phyloP scores from a whole-genome alignment of 768 basidiomycete species.

The Porphyrellus cyaneotinctus region DNA sequence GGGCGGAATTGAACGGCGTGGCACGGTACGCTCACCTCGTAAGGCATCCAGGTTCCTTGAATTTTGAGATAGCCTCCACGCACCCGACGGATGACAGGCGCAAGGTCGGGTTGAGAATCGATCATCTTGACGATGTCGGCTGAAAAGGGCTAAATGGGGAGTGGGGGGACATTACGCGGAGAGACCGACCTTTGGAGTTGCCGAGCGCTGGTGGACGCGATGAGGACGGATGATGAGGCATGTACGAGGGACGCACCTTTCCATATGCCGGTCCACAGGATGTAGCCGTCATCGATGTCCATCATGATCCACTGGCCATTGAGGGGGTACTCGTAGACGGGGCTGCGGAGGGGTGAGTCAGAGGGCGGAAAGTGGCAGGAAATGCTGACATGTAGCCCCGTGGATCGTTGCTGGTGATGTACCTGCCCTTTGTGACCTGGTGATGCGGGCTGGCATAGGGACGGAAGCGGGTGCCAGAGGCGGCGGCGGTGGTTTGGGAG shows the following conservation, averaged over 20 bases:
- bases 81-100: slow-evolving; percentile 75
- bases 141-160: slow-evolving; percentile 32
- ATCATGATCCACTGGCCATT: slow-evolving; percentile 95
- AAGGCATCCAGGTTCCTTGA: slow-evolving; percentile 93
- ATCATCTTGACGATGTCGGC: slow-evolving; percentile 93
- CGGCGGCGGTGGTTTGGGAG: slow-evolving; percentile 20
- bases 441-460: slow-evolving; percentile 75
- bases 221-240: slow-evolving; percentile 3
- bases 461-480: slow-evolving; percentile 42
- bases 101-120: slow-evolving; percentile 86
- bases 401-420: slow-evolving; percentile 87
- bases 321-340: slow-evolving; percentile 86
- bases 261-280: slow-evolving; percentile 93
- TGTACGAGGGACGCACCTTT: slow-evolving; percentile 53
- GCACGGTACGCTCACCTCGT: slow-evolving; percentile 53
- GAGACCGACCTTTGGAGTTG: slow-evolving; percentile 73
- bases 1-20: slow-evolving; percentile 12
- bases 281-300: slow-evolving; percentile 90
- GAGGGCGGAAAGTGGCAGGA: background rate
- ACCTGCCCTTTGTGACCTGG: slow-evolving; percentile 80
- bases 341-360: slow-evolving; percentile 37
- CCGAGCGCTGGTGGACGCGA: slow-evolving; percentile 56
- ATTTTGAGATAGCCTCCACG: slow-evolving; percentile 89
- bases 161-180: slow-evolving; percentile 4
- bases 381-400: slow-evolving; percentile 77